Evolutionary conservation across 495 filamentous ascomycete species (phyloP).

Genomic region (Tuber magnatum): DNA sequence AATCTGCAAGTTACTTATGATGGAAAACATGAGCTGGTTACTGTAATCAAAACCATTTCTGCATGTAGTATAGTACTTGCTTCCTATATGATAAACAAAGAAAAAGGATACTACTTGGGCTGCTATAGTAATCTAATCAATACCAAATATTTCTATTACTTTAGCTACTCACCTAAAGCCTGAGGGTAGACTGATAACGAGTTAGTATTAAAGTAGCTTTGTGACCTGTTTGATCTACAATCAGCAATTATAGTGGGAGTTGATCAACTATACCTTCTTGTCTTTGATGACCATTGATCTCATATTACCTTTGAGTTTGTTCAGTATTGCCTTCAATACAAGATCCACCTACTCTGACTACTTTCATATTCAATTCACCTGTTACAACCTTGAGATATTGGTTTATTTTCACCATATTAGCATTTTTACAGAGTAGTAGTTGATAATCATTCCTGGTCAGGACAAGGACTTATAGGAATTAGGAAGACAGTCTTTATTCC

Average conservation of each 20-base stretch:
- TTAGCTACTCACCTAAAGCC: not conserved
- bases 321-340: slow-evolving; percentile 9
- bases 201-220: slow-evolving; percentile 9
- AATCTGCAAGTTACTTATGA: slow-evolving; percentile 12
- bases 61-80: not conserved
- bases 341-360: too few species aligned
- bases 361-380: not conserved
- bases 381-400: slow-evolving; percentile 9
- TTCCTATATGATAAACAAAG: slow-evolving; percentile 1
- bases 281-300: slow-evolving; percentile 15
- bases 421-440: slow-evolving; percentile 6
- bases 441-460: not conserved
- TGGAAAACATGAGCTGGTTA: slow-evolving; percentile 14
- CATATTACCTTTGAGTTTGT: slow-evolving; percentile 13
- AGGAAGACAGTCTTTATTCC: too few species aligned
- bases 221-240: slow-evolving; percentile 8
- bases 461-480: too few species aligned
- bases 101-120: not conserved
- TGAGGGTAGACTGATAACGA: slow-evolving; percentile 13
- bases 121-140: not conserved
- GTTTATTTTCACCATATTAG: not conserved
- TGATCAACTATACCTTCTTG: not conserved
- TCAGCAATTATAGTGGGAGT: not conserved
- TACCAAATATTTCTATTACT: not conserved
- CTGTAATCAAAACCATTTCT: slow-evolving; percentile 7